Evolutionary conservation across 805 yeast genomes (phyloP).

Genomic region (Kluyveromyces aestuarii): DNA sequence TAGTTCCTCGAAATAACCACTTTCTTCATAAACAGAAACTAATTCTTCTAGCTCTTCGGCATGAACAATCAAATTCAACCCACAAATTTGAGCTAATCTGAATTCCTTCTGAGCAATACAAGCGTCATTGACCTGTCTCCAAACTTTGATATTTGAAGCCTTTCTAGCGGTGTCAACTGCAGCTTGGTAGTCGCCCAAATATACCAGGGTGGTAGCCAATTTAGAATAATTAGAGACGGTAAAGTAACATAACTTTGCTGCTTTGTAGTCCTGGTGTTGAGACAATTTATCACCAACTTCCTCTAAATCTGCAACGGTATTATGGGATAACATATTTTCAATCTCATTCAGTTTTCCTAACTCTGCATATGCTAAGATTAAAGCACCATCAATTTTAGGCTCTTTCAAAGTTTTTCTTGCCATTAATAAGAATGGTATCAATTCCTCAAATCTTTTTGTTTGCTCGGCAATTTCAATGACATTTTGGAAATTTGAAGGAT

Average conservation of each 20-base stretch:
- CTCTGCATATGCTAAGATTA: slow-evolving; percentile 79
- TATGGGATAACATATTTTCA: slow-evolving; percentile 71
- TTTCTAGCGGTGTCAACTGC: slow-evolving; percentile 99
- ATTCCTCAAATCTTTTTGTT: slow-evolving; percentile 93
- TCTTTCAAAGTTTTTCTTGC: slow-evolving; percentile 89
- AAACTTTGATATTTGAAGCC: slow-evolving; percentile 85
- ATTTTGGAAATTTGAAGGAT: slow-evolving; percentile 80
- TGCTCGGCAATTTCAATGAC: slow-evolving; percentile 93
- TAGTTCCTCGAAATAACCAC: slow-evolving; percentile 87
- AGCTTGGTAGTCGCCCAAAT: slow-evolving; percentile 82
- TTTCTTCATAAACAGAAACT: slow-evolving; percentile 75
- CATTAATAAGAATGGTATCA: slow-evolving; percentile 77
- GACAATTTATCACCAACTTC: slow-evolving; percentile 86
- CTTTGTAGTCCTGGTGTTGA: slow-evolving; percentile 74
- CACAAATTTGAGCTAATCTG: slow-evolving; percentile 96
- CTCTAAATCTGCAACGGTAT: slow-evolving; percentile 91
- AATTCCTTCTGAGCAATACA: slow-evolving; percentile 93
- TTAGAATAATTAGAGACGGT: slow-evolving; percentile 90
- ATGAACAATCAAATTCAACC: slow-evolving; percentile 90
- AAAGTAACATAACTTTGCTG: slow-evolving; percentile 81
- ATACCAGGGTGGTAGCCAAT: slow-evolving; percentile 93
- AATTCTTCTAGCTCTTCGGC: slow-evolving; percentile 94
- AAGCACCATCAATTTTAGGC: slow-evolving; percentile 86
- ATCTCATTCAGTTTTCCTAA: slow-evolving; percentile 69
- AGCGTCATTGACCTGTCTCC: slow-evolving; percentile 97